Evolutionary conservation across 2,329 filamentous ascomycete genomes (phyloP).

Genomic region (Apiospora koreana): DNA sequence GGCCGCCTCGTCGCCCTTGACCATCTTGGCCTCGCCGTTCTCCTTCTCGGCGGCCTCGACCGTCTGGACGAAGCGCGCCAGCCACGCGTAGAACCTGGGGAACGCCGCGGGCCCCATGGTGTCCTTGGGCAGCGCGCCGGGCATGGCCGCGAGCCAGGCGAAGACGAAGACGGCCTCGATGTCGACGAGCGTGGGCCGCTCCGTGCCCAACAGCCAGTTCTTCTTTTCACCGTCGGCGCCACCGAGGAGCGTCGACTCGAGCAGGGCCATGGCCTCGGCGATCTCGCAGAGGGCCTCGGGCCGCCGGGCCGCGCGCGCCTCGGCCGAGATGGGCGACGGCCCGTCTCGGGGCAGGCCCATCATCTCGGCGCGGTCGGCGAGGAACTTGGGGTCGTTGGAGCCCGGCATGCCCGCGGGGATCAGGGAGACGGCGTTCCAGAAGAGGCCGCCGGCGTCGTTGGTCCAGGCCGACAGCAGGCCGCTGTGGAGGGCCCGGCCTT

Average conservation of each 20-base stretch:
- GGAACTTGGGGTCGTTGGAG: conserved; percentile 59
- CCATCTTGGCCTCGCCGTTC: conserved; percentile 36
- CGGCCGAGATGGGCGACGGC: conserved; percentile 24
- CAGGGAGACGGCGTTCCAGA: conserved; percentile 51
- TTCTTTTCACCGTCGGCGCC: conserved; percentile 70
- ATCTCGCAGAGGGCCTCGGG: conserved; percentile 60
- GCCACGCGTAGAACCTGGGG: conserved; percentile 65
- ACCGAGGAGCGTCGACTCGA: conserved; percentile 65
- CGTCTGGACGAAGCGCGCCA: conserved; percentile 58
- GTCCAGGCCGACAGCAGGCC: conserved; percentile 55
- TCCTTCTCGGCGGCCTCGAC: conserved; percentile 42
- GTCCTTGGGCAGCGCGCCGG: conserved; percentile 54
- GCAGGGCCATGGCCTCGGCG: conserved; percentile 51
- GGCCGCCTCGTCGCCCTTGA: conserved; percentile 58
- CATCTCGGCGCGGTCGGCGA: conserved; percentile 54
- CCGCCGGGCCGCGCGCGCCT: conserved; percentile 32
- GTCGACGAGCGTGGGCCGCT: conserved; percentile 60
- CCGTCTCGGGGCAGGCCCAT: conserved; percentile 24
- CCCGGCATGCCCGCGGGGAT: conserved; percentile 58
- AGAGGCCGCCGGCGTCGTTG: conserved; percentile 57
- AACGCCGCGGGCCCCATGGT: conserved; percentile 53
- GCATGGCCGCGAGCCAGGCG: conserved; percentile 62
- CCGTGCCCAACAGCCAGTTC: conserved; percentile 59
- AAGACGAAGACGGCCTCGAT: conserved; percentile 70
- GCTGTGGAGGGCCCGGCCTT: conserved; percentile 50